Percentiles rank a stretch among this genome's conserved stretches.
Evolutionary conservation across 2,329 filamentous ascomycete genomes (phyloP).

Genomic region (Phaeosphaeriaceae sp.): DNA sequence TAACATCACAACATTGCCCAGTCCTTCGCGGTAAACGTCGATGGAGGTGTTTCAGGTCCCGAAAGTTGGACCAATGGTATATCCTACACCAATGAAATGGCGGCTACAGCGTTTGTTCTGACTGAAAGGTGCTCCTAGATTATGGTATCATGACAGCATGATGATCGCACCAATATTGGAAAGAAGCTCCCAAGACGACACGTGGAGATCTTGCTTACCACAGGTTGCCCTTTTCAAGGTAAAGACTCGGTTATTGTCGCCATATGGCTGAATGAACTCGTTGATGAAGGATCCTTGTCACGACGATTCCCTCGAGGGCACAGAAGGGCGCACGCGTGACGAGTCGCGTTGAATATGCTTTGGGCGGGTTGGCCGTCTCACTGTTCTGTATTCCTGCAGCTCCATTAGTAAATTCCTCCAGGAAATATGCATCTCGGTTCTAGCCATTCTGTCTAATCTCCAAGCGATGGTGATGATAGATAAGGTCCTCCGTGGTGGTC

Average conservation of each 20-base stretch:
- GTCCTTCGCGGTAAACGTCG: not conserved
- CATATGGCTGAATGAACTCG: not conserved
- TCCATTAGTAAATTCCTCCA: slow-evolving; percentile 5
- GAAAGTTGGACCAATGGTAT: no score
- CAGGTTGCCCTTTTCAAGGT: not conserved
- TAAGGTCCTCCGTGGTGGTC: slow-evolving; percentile 17
- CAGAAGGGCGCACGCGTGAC: not conserved
- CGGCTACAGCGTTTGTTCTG: no score
- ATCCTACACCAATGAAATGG: no score
- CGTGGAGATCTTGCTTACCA: not conserved
- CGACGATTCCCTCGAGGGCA: not conserved
- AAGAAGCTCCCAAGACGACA: not conserved
- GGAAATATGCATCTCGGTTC: slow-evolving; percentile 4
- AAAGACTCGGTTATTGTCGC: not conserved
- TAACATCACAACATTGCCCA: not conserved
- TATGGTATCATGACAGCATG: no score
- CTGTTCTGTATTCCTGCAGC: slow-evolving; percentile 3
- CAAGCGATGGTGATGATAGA: slow-evolving; percentile 3
- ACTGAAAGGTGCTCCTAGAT: no score
- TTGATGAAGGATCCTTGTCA: not conserved
- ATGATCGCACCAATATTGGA: no score
- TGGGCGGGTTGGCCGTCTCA: not conserved
- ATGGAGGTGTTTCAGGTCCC: no score
- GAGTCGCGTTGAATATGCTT: not conserved
- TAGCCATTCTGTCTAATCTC: not conserved